Percentiles rank a stretch among this genome's conserved stretches.
phyloP scores from a whole-genome alignment of 331 rosid species.

The Quercus phellos region DNA sequence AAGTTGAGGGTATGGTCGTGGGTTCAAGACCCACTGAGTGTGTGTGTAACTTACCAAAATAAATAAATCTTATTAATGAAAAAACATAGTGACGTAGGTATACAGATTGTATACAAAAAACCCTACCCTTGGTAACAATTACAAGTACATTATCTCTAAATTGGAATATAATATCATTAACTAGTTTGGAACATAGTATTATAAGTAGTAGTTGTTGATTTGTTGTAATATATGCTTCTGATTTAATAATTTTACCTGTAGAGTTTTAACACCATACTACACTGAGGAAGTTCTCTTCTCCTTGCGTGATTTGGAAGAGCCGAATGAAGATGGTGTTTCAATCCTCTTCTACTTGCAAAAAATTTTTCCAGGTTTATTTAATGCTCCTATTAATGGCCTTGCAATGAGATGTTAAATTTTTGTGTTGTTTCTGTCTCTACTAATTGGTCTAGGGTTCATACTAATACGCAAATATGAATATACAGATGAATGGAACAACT shows the following conservation, averaged over 20 bases:
- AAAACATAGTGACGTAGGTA: too few species aligned
- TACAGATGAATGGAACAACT: constrained; percentile 94
- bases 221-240: background rate
- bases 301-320: constrained; percentile 53
- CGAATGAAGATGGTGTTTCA: constrained; percentile 94
- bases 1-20: too few species aligned
- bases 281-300: constrained; percentile 94
- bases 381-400: background rate
- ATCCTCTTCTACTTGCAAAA: constrained; percentile 90
- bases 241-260: constrained; percentile 30
- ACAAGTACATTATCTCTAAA: too few species aligned
- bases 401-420: background rate
- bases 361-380: constrained; percentile 75
- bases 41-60: too few species aligned
- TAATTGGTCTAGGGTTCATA: background rate
- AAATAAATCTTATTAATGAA: too few species aligned
- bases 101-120: too few species aligned
- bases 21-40: too few species aligned
- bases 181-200: background rate
- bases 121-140: too few species aligned
- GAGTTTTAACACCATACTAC: constrained; percentile 93
- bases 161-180: background rate
- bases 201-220: background rate
- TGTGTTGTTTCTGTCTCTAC: background rate
- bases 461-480: constrained; percentile 2